phyloP scores from a whole-genome alignment of 768 basidiomycete genomes.

The Xerocomellus intermedius region DNA sequence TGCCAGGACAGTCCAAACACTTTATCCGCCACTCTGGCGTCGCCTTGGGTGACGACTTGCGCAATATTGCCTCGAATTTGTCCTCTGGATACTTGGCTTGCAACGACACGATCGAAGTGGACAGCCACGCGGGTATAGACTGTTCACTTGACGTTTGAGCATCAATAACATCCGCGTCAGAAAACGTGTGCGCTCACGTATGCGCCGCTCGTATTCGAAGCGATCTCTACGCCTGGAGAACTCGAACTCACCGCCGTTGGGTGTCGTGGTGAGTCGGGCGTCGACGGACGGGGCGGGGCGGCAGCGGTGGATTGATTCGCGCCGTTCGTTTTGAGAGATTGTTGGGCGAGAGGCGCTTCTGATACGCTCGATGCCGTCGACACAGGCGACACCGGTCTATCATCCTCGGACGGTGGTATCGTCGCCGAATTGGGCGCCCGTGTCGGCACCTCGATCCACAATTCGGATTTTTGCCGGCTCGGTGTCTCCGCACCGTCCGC shows the following conservation, averaged over 20 bases:
- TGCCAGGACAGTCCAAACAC: conserved; percentile 91
- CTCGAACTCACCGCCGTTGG: conserved; percentile 9
- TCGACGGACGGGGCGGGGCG: conserved; percentile 23
- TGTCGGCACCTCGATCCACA: conserved; percentile 35
- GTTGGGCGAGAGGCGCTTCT: conserved; percentile 71
- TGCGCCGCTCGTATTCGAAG: conserved; percentile 14
- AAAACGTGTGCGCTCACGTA: conserved; percentile 27
- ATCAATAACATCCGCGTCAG: conserved; percentile 31
- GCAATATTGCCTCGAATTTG: conserved; percentile 72
- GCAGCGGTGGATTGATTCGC: conserved; percentile 22
- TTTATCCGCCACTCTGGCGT: conserved; percentile 86
- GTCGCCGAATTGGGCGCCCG: conserved; percentile 32
- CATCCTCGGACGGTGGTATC: conserved; percentile 39
- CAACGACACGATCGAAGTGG: conserved; percentile 63
- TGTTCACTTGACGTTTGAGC: conserved; percentile 34
- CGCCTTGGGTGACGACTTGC: conserved; percentile 53
- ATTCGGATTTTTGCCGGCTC: conserved; percentile 37
- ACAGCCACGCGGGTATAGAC: conserved; percentile 67
- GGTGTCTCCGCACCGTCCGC: conserved; percentile 55
- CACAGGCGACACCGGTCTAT: conserved; percentile 66
- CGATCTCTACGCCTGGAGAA: conserved; percentile 19
- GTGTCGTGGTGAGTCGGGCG: conserved; percentile 25
- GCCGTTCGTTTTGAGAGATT: conserved; percentile 57
- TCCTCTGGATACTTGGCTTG: conserved; percentile 77
- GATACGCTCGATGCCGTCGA: conserved; percentile 72